These are phyloP conservation scores for Aspergillus ochraceoroseus DNA, from an alignment of 2,329 filamentous ascomycete species.

Conservation along the genomic window DNA sequence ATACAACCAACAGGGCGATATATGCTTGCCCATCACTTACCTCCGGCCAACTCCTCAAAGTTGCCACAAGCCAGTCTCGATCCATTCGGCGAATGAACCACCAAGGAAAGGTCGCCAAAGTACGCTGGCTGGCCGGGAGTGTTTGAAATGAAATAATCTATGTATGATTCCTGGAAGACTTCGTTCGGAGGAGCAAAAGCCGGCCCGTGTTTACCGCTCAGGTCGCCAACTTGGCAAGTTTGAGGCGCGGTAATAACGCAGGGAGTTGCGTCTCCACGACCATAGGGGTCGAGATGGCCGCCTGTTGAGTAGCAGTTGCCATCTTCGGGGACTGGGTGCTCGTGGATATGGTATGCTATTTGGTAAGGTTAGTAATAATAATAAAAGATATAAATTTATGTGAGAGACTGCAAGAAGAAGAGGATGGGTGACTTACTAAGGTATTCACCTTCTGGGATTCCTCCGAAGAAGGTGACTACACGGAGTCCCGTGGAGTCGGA, in stretches of 20 bases:
- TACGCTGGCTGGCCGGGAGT: slow-evolving; percentile 41
- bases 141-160: slow-evolving; percentile 50
- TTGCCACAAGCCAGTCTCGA: slow-evolving; percentile 56
- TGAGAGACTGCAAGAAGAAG: too few species aligned
- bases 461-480: slow-evolving; percentile 54
- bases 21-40: too few species aligned
- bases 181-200: slow-evolving; percentile 47
- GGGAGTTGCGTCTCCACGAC: slow-evolving; percentile 56
- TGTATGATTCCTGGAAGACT: slow-evolving; percentile 35
- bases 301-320: slow-evolving; percentile 68
- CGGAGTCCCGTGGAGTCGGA: slow-evolving; percentile 46
- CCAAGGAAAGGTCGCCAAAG: slow-evolving; percentile 52
- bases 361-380: too few species aligned
- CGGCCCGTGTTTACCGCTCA: slow-evolving; percentile 67
- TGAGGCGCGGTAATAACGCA: slow-evolving; percentile 57
- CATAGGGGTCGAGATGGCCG: slow-evolving; percentile 66
- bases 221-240: slow-evolving; percentile 71
- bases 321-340: slow-evolving; percentile 55
- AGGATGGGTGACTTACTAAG: slow-evolving; percentile 50
- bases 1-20: too few species aligned
- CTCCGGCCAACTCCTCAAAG: too few species aligned
- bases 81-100: slow-evolving; percentile 51
- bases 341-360: slow-evolving; percentile 67
- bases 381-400: too few species aligned
- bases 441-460: slow-evolving; percentile 53